Evolutionary conservation across 2,329 filamentous ascomycete genomes (phyloP).

Genomic region (Verticillium dahliae): DNA sequence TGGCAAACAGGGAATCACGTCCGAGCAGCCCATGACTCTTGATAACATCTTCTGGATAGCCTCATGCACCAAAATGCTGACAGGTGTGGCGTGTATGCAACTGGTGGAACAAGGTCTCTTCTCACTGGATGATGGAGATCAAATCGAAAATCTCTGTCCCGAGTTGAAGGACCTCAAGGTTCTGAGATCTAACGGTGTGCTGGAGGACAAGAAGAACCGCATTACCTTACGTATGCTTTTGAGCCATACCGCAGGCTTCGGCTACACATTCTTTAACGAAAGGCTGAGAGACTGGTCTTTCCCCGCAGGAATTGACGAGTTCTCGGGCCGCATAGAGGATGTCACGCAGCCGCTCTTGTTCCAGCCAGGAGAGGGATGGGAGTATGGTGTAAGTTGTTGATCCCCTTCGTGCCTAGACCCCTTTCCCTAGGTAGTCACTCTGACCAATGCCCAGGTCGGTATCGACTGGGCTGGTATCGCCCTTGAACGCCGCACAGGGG

Average conservation of each 20-base stretch:
- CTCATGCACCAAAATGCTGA: conserved; percentile 36
- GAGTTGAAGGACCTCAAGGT: conserved; percentile 42
- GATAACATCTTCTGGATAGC: conserved; percentile 28
- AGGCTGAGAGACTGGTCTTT: not conserved
- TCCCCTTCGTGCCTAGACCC: not conserved
- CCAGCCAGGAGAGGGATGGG: conserved; percentile 44
- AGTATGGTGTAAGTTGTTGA: conserved; percentile 29
- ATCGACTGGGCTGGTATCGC: conserved; percentile 47
- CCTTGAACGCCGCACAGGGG: conserved; percentile 38
- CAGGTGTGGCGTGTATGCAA: conserved; percentile 44
- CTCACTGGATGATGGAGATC: conserved; percentile 34
- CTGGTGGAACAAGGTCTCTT: conserved; percentile 45
- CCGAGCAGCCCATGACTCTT: conserved; percentile 7
- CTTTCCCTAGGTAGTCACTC: not conserved
- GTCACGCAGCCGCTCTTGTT: conserved; percentile 36
- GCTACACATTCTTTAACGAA: conserved; percentile 33
- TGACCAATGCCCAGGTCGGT: conserved; percentile 9
- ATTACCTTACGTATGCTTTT: conserved; percentile 46
- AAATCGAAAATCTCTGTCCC: conserved; percentile 27
- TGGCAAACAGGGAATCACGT: not conserved
- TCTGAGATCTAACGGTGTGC: conserved; percentile 30
- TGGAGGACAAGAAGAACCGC: conserved; percentile 21
- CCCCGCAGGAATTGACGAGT: conserved; percentile 2
- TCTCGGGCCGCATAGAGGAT: conserved; percentile 20
- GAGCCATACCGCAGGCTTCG: conserved; percentile 40